phyloP scores from a whole-genome alignment of 2,329 filamentous ascomycete genomes.

The Apiospora rasikravindrae region DNA sequence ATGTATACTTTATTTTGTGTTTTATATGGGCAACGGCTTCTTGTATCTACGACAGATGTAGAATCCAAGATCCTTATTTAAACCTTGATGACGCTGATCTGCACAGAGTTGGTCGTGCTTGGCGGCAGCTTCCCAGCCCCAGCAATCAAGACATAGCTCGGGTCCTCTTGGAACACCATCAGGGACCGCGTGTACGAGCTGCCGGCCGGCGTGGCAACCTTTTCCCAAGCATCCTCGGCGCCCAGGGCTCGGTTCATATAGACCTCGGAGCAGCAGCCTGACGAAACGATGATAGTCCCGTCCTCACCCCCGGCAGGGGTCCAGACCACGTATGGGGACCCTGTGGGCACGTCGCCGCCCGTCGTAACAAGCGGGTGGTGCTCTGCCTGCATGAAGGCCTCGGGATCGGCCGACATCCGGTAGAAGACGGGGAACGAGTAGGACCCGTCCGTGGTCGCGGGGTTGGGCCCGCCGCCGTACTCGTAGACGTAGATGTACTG shows the following conservation, averaged over 20 bases:
- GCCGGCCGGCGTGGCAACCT: conserved; percentile 32
- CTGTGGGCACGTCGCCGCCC: conserved; percentile 34
- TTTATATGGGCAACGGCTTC: not conserved
- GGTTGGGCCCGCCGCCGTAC: conserved; percentile 39
- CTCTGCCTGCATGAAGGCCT: conserved; percentile 32
- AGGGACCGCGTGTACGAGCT: conserved; percentile 36
- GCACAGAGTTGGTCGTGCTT: conserved; percentile 46
- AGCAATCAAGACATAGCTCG: conserved; percentile 39
- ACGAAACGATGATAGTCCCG: conserved; percentile 41
- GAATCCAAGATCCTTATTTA: not conserved
- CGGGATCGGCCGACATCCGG: conserved; percentile 37
- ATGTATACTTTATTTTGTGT: not conserved
- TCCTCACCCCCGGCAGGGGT: conserved; percentile 37
- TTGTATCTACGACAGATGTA: no score
- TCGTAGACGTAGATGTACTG: conserved; percentile 61
- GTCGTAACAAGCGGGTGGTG: conserved; percentile 31
- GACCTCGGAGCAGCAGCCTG: conserved; percentile 37
- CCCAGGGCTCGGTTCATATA: conserved; percentile 39
- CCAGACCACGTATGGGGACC: conserved; percentile 43
- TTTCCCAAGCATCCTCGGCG: conserved; percentile 36
- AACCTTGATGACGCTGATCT: conserved; percentile 33
- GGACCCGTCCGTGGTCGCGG: conserved; percentile 21
- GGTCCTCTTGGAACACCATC: conserved; percentile 33
- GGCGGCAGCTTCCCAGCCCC: conserved; percentile 45
- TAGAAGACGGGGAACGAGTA: conserved; percentile 40